phyloP scores from a whole-genome alignment of 192 early-diverging fungal genomes.

The Coemansia sp. region DNA sequence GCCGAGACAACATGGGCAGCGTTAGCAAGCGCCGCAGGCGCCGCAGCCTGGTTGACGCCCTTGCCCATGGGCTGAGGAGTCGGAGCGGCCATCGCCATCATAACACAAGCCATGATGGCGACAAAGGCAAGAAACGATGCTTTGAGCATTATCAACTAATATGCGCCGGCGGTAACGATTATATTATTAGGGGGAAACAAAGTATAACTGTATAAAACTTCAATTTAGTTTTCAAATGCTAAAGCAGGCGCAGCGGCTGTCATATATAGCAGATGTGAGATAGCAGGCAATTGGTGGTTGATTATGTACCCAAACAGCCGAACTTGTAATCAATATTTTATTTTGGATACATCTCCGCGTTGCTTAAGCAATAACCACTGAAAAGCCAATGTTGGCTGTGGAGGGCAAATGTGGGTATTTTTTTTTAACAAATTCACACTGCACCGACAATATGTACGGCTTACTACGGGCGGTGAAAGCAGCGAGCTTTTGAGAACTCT shows the following conservation, averaged over 20 bases:
- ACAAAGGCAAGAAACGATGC: constrained; percentile 36
- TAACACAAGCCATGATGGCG: constrained; percentile 39
- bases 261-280: not conserved
- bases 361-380: constrained; percentile 1
- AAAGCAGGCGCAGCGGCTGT: not conserved
- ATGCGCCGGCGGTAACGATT: not conserved
- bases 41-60: constrained; percentile 7
- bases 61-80: constrained; percentile 7
- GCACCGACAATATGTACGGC: not conserved
- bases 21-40: not conserved
- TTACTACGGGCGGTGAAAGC: not conserved
- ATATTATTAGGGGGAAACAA: constrained; percentile 1
- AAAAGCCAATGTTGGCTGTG: not conserved
- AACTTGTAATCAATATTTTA: not conserved
- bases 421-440: not conserved
- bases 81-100: constrained; percentile 49
- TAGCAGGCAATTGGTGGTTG: not conserved
- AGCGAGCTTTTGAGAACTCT: not conserved
- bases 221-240: too few relatives aligned
- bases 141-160: constrained; percentile 26
- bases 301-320: not conserved
- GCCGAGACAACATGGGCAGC: constrained; percentile 6
- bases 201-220: not conserved
- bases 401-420: not conserved
- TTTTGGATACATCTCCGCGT: not conserved